phyloP scores from a whole-genome alignment of 257 asterid genomes.

The Solanum medicagineum region DNA sequence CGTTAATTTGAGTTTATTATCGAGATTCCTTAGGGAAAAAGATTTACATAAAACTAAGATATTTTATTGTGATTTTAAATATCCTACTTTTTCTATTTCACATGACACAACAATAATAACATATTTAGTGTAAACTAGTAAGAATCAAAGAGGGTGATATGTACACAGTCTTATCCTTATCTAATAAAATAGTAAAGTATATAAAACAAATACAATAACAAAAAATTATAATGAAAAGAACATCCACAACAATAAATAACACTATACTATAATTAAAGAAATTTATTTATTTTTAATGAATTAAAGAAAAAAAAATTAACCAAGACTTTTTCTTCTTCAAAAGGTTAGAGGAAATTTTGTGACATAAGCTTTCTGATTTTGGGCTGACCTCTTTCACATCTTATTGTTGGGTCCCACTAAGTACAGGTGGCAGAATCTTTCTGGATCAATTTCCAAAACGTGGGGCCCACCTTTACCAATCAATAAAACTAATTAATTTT shows the following conservation, averaged over 20 bases:
- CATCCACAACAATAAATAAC: not conserved
- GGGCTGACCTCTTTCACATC: not conserved
- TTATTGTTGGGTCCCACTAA: not conserved
- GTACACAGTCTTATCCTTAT: not conserved
- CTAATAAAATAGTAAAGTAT: not conserved
- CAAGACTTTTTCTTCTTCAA: not conserved
- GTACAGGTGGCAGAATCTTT: not conserved
- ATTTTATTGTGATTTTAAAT: too few relatives aligned
- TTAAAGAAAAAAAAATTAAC: not conserved
- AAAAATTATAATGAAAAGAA: not conserved
- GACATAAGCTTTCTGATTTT: not conserved
- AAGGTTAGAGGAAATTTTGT: not conserved
- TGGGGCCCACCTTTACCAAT: not conserved
- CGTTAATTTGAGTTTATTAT: too few relatives aligned
- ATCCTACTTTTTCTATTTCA: not conserved
- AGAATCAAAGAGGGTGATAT: rapidly evolving
- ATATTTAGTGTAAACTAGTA: not conserved
- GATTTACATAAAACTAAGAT: not conserved
- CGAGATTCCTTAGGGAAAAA: too few relatives aligned
- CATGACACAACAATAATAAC: not conserved
- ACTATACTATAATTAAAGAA: not conserved
- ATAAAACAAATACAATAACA: rapidly evolving
- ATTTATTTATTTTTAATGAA: too few relatives aligned
- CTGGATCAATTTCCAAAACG: not conserved
- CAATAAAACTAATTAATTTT: too few relatives aligned